phyloP scores from a whole-genome alignment of 768 basidiomycete species.

The Pleurotus cornucopiae region DNA sequence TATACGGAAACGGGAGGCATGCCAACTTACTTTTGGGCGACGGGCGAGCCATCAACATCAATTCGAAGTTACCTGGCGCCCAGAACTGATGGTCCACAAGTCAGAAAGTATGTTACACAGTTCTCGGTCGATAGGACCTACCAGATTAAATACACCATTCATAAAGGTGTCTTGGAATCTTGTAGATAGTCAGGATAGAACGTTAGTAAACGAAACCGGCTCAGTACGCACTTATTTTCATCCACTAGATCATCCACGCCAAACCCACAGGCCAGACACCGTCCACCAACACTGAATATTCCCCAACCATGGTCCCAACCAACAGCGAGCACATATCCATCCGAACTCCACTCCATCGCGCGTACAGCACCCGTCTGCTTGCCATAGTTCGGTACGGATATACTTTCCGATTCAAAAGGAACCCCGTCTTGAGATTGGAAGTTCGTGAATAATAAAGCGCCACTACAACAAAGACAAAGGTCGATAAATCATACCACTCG shows the following conservation, averaged over 20 bases:
- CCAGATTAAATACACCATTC: constrained; percentile 72
- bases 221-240: constrained; percentile 37
- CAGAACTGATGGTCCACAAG: constrained; percentile 62
- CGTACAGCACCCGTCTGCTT: constrained; percentile 58
- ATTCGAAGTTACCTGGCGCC: constrained; percentile 89
- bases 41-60: constrained; percentile 66
- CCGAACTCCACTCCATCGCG: constrained; percentile 87
- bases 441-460: constrained; percentile 59
- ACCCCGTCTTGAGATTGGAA: constrained; percentile 64
- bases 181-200: not conserved
- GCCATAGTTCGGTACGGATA: constrained; percentile 62
- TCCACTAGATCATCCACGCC: constrained; percentile 63
- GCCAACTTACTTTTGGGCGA: constrained; percentile 42
- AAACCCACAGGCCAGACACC: constrained; percentile 78
- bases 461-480: constrained; percentile 36
- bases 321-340: constrained; percentile 92
- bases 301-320: constrained; percentile 92
- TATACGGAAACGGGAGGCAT: not conserved
- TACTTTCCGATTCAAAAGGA: constrained; percentile 53
- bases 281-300: constrained; percentile 84
- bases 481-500: not conserved
- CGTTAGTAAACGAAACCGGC: too few species aligned
- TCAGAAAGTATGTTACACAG: not conserved
- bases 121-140: constrained; percentile 29
- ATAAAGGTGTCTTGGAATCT: constrained; percentile 84